Base-by-base conservation (phyloP, 768 basidiomycete genomes). In the Russula brevipes region DNA sequence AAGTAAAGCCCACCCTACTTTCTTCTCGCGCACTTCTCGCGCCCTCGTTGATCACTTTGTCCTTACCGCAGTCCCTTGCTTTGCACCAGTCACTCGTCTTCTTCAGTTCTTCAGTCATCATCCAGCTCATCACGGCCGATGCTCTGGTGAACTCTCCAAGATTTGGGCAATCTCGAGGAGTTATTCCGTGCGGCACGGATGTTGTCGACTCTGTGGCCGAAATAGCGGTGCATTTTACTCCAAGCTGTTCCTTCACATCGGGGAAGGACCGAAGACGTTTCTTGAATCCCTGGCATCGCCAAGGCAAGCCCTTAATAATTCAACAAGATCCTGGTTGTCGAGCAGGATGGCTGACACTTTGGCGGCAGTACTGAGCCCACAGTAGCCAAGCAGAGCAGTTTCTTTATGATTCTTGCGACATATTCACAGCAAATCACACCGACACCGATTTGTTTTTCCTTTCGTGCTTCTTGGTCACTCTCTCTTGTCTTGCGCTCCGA, bases 391-490 rank as follows among this genome's bases (percentile, higher is more conserved):
- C 41, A 42, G 33, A 64, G 59, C 24, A 60, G 46, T n/a, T 42
- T 51, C 33, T 56, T 42, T 60, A 44, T 53, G 3, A 36, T 44
- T 60, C 59, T 64, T 64, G 63, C 46, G 42, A 42, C 41, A 38
- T n/a, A 42, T 64, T 64, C 53, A 60, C 51, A 51, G 63, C 19
- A 51, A 59, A 60, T 64, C 63, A 60, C 63, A 60, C 63, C 36
- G 16, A 41, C 24, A 24, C 24, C 24, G 24, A 24, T 24, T 24
- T 24, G 19, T 38, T 8, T 33, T 60, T 36, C 5, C 10, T 54
- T 50, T 47, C n/a, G 54, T 24, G 41, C 38, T 51, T 64, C 58
- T 64, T 64, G 53, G 50, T 64, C 63, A 64, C 63, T 64, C 63
- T 63, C 33, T 36, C 63, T 64, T 64, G 63, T 44, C 59, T 60